Percentiles rank a stretch among this genome's conserved stretches.
These are phyloP conservation scores for Leishmania guyanensis DNA, from an alignment of 208 protist genomes.

Conservation along the genomic window DNA sequence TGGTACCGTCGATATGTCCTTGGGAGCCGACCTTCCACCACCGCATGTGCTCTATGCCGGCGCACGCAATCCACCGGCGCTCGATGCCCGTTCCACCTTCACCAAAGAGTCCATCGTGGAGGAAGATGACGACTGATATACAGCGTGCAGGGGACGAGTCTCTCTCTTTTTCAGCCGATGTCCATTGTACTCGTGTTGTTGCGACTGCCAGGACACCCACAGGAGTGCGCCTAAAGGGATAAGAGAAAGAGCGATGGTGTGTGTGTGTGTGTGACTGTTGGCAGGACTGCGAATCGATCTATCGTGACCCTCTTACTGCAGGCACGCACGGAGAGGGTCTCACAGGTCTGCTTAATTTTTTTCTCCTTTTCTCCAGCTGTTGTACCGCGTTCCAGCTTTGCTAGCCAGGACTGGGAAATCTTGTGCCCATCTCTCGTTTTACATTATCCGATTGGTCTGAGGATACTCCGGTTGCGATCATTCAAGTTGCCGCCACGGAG, in stretches of 20 bases:
- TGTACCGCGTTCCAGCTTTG: neutral
- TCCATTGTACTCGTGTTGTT: neutral
- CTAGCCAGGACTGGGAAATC: neutral
- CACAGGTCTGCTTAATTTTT: neutral
- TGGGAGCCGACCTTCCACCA: slow-evolving; percentile 32
- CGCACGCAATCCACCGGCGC: slow-evolving; percentile 74
- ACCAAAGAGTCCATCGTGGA: slow-evolving; percentile 88
- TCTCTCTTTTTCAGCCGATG: neutral
- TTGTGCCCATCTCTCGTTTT: neutral
- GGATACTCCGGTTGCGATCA: neutral
- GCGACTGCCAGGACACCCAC: neutral
- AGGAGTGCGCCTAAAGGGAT: neutral
- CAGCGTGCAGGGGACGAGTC: neutral
- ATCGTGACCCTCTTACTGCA: neutral
- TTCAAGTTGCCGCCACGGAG: neutral
- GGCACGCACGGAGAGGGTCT: neutral
- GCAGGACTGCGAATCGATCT: neutral
- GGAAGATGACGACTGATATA: slow-evolving; percentile 79
- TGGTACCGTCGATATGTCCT: neutral
- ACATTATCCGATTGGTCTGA: neutral
- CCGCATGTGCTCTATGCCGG: slow-evolving; percentile 72
- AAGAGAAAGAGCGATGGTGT: neutral
- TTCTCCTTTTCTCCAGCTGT: neutral
- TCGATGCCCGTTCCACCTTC: slow-evolving; percentile 81
- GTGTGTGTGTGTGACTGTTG: too few relatives aligned